Base-by-base conservation (phyloP, 2,329 filamentous ascomycete genomes). In the Zymoseptoria pseudotritici region DNA sequence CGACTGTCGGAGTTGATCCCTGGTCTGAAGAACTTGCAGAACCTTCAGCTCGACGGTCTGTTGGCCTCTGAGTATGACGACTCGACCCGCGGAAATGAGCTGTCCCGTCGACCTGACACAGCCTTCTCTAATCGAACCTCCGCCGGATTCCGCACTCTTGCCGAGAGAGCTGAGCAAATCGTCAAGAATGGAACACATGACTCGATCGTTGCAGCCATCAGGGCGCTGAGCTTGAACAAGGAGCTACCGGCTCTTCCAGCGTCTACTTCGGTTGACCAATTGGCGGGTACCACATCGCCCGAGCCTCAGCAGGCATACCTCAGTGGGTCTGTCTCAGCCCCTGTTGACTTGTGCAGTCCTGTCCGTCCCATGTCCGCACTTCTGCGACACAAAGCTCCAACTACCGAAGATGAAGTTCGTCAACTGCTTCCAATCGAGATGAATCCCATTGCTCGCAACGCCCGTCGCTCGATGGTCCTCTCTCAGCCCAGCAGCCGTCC, bases 1-100 rank as follows among this genome's bases (percentile, higher is more conserved):
- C 73, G 77, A 20, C 67, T 80, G 11, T 79, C 78, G 0, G 75
- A 77, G 66, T 69, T 79, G 11, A 64, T 80, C 19, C 78, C 78
- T 4, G 75, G 75, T 9, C 63, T 81, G 55, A 73, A 69, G 22
- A 74, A 75, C 55, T 52, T 67, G 17, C 60, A 63, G 20, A 69
- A 67, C 50, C 70, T 76, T 52, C 72, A 75, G 57, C 70, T 74
- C 21, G 72, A 73, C 36, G 73, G 71, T 53, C 61, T 72, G 13
- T 63, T 73, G 19, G 66, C 65, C 21, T 72, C 71, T 31, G 74
- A 77, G 54, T 73, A 76, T 19, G 65, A 68, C 29, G 69, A 72
- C 11, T 66, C 67, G 52, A 49, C 63, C 58, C 57, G 61, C n/a
- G 65, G 61, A 22, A 53, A 58, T 49, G 59, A 67, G 21, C 17